Evolutionary conservation across 352 stramenopile species (phyloP).

Genomic region (Globisporangium megalacanthum): DNA sequence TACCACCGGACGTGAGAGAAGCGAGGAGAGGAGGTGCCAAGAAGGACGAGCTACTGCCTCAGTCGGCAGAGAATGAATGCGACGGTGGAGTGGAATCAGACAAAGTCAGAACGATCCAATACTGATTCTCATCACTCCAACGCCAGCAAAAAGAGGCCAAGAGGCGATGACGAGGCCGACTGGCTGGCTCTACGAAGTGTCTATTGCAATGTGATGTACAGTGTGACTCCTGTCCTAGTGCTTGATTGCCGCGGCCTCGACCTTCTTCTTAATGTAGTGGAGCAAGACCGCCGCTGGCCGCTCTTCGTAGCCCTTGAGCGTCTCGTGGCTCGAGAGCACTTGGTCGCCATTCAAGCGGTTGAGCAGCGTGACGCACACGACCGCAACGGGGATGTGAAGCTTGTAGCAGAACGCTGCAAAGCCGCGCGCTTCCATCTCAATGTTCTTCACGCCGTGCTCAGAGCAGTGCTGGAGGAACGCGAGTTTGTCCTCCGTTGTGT

Average conservation of each 20-base stretch:
- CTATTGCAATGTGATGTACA: too few species aligned
- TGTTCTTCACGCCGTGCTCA: slow-evolving; percentile 66
- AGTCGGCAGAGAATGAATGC: too few species aligned
- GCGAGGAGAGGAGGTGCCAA: too few species aligned
- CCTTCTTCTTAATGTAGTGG: slow-evolving; percentile 69
- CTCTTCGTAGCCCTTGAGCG: slow-evolving; percentile 58
- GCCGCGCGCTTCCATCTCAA: slow-evolving; percentile 77
- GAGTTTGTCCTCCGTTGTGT: slow-evolving; percentile 74
- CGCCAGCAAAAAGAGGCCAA: too few species aligned
- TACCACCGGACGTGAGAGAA: slow-evolving; percentile 40
- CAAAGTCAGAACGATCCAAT: too few species aligned
- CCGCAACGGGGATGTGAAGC: slow-evolving; percentile 66
- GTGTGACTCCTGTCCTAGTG: too few species aligned
- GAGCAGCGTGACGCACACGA: slow-evolving; percentile 71
- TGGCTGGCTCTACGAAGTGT: too few species aligned
- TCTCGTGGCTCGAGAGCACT: slow-evolving; percentile 50
- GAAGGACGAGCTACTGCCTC: too few species aligned
- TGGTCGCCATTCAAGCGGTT: slow-evolving; percentile 80
- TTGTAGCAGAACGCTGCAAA: slow-evolving; percentile 77
- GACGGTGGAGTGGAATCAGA: too few species aligned
- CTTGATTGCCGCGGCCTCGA: slow-evolving; percentile 5
- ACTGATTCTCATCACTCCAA: too few species aligned
- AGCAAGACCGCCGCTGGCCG: slow-evolving; percentile 53
- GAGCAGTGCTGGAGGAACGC: slow-evolving; percentile 52
- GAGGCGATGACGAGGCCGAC: too few species aligned